phyloP scores from a whole-genome alignment of 495 filamentous ascomycete species.

The Jackrogersella minutella region DNA sequence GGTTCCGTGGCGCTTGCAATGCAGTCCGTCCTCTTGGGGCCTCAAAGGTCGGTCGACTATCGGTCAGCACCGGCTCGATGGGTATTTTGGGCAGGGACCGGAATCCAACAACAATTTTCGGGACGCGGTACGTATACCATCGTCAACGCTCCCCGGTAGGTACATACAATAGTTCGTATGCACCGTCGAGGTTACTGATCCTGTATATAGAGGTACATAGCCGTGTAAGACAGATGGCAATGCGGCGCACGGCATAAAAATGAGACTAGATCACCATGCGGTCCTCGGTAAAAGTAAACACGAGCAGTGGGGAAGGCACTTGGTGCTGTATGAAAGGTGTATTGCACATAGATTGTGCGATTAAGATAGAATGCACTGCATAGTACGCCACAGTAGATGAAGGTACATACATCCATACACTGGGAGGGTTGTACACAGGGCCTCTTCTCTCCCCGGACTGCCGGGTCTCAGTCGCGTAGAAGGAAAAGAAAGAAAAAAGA shows the following conservation, averaged over 20 bases:
- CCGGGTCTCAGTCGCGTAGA: slow-evolving; percentile 34
- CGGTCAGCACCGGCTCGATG: slow-evolving; percentile 6
- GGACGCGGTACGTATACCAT: slow-evolving; percentile 9
- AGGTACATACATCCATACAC: too few relatives aligned
- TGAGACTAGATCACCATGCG: slow-evolving; percentile 9
- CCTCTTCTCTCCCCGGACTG: slow-evolving; percentile 21
- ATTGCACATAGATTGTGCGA: too few relatives aligned
- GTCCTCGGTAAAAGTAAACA: slow-evolving; percentile 31
- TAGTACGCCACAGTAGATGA: not conserved
- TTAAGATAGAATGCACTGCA: not conserved
- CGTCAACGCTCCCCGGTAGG: not conserved
- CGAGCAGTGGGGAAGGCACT: slow-evolving; percentile 25
- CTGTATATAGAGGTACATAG: slow-evolving; percentile 2
- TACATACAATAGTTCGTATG: slow-evolving; percentile 8
- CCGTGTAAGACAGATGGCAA: not conserved
- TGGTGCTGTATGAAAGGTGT: too few relatives aligned
- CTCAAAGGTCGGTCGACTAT: slow-evolving; percentile 16
- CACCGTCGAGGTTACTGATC: slow-evolving; percentile 10
- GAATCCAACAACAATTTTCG: slow-evolving; percentile 22
- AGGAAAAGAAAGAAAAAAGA: slow-evolving; percentile 18
- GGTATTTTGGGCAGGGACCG: slow-evolving; percentile 14
- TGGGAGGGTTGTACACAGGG: not conserved
- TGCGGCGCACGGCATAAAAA: not conserved
- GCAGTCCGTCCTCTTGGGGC: slow-evolving; percentile 15
- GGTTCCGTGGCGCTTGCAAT: slow-evolving; percentile 1